phyloP scores from a whole-genome alignment of 2,329 filamentous ascomycete species.

The Calycina herbarum region DNA sequence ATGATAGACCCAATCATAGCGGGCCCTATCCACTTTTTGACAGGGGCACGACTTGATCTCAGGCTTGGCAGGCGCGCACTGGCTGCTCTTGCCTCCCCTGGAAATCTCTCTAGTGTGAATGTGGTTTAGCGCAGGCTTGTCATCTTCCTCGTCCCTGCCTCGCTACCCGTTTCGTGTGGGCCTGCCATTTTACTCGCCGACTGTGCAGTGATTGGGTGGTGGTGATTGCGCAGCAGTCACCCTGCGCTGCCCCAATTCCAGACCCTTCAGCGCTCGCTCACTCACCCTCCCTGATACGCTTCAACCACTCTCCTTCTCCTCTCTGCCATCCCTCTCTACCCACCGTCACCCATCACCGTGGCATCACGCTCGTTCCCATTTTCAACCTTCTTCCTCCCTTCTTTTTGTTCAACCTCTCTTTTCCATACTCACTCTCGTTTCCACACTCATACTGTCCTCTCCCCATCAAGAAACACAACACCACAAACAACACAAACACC shows the following conservation, averaged over 20 bases:
- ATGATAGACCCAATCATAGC: neutral
- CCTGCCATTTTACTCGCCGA: neutral
- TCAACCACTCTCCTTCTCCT: neutral
- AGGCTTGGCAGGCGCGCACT: neutral
- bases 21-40: neutral
- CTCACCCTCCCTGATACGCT: neutral
- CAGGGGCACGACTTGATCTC: neutral
- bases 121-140: neutral
- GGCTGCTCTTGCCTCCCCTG: neutral
- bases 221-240: neutral
- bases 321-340: neutral
- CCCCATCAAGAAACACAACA: constrained; percentile 4
- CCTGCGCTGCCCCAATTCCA: neutral
- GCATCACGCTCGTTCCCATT: constrained; percentile 13
- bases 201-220: neutral
- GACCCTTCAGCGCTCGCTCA: neutral
- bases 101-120: too few relatives aligned
- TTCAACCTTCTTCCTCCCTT: constrained; percentile 13
- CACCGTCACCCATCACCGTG: neutral
- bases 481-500: neutral
- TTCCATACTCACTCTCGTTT: constrained; percentile 2
- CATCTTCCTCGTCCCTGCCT: neutral
- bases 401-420: constrained; percentile 13
- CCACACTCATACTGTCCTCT: neutral
- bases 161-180: constrained; percentile 4